Percentiles rank a stretch among this genome's conserved stretches.
These are phyloP conservation scores for Trichophyton benhamiae DNA, from an alignment of 2,329 filamentous ascomycete genomes.

Conservation along the genomic window DNA sequence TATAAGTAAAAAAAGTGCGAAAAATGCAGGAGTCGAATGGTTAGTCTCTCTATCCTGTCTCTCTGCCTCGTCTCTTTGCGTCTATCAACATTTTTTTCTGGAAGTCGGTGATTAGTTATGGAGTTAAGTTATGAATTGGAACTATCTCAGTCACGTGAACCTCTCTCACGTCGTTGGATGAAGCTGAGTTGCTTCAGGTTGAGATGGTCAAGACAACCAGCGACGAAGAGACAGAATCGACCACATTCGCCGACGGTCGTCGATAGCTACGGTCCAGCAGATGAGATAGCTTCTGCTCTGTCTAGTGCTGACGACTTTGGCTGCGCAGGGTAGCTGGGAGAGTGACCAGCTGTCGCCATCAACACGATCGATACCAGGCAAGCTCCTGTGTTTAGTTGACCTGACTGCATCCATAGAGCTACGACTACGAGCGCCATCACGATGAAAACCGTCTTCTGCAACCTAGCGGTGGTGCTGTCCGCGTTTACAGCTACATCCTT, in stretches of 20 bases:
- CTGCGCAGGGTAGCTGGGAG: background rate
- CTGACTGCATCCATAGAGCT: background rate
- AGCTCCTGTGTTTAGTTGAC: background rate
- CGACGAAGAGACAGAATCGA: too few relatives aligned
- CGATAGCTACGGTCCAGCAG: background rate
- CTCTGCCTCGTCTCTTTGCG: background rate
- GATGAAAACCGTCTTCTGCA: conserved; percentile 13
- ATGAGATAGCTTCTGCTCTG: background rate
- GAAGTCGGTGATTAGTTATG: too few relatives aligned
- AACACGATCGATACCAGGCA: conserved; percentile 1
- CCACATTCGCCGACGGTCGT: background rate
- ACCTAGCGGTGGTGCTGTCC: conserved; percentile 9
- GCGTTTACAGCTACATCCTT: conserved; percentile 9
- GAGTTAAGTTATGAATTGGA: too few relatives aligned
- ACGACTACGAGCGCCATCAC: conserved; percentile 1
- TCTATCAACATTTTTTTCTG: too few relatives aligned
- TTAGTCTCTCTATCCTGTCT: background rate
- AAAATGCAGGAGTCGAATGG: background rate
- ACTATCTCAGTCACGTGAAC: too few relatives aligned
- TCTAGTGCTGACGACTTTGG: background rate
- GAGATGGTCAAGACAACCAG: too few relatives aligned
- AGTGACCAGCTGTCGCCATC: background rate
- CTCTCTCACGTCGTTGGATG: too few relatives aligned
- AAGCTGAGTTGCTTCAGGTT: too few relatives aligned
- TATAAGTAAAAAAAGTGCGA: background rate